phyloP scores from a whole-genome alignment of 2,329 filamentous ascomycete genomes.

The Verticillium klebahnii region DNA sequence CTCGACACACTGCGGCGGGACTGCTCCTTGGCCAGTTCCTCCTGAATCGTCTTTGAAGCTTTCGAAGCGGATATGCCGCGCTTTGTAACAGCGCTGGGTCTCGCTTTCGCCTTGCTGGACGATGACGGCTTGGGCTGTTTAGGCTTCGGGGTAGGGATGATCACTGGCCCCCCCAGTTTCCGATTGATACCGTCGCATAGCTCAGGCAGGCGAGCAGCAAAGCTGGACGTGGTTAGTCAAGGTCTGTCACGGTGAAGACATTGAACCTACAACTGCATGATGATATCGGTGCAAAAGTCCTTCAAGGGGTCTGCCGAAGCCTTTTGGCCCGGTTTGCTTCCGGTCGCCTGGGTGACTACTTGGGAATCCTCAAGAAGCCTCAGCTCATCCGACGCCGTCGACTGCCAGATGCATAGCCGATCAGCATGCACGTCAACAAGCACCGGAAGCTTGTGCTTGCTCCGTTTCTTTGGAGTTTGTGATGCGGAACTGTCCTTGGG shows the following conservation, averaged over 20 bases:
- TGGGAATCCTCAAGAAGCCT: constrained; percentile 46
- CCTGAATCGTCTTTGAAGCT: constrained; percentile 50
- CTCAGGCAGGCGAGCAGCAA: constrained; percentile 69
- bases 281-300: constrained; percentile 76
- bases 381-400: constrained; percentile 59
- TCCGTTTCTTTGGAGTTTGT: constrained; percentile 47
- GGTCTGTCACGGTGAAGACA: background rate
- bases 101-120: constrained; percentile 37
- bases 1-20: constrained; percentile 48
- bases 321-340: constrained; percentile 33
- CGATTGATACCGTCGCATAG: constrained; percentile 66
- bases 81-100: constrained; percentile 48
- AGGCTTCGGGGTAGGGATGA: constrained; percentile 49
- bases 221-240: constrained; percentile 45
- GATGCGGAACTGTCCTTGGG: constrained; percentile 23
- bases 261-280: constrained; percentile 66
- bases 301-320: constrained; percentile 58
- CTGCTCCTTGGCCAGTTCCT: constrained; percentile 57
- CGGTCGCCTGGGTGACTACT: constrained; percentile 21
- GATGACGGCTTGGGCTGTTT: constrained; percentile 37
- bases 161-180: constrained; percentile 69
- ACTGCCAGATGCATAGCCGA: constrained; percentile 79
- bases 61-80: constrained; percentile 34
- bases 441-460: constrained; percentile 58
- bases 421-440: constrained; percentile 72